phyloP scores from a whole-genome alignment of 177 flowering plant genomes.

The Tripterygium wilfordii region DNA sequence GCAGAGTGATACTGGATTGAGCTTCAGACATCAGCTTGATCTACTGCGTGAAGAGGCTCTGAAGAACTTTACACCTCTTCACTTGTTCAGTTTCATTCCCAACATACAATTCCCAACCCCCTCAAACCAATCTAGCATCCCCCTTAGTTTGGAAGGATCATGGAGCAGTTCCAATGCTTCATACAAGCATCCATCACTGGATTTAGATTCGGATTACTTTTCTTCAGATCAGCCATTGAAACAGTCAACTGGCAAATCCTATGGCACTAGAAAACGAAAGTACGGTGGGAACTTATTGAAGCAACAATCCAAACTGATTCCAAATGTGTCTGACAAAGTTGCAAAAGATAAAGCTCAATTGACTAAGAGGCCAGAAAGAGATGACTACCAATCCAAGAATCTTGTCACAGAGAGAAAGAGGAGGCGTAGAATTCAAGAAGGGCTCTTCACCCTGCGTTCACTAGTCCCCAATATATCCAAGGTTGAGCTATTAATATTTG shows the following conservation, averaged over 20 bases:
- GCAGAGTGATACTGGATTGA: conserved; percentile 4
- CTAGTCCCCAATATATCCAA: conserved; percentile 76
- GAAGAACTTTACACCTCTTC: conserved; percentile 7
- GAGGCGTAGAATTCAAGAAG: conserved; percentile 47
- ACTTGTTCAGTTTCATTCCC: background rate
- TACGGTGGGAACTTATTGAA: background rate
- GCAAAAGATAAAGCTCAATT: conserved; percentile 9
- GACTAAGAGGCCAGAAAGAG: conserved; percentile 11
- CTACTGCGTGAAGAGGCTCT: conserved; percentile 4
- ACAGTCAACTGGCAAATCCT: conserved; percentile 6
- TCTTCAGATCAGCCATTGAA: conserved; percentile 6
- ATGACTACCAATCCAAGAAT: conserved; percentile 38
- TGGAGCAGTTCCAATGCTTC: conserved; percentile 32
- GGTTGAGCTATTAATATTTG: conserved; percentile 21
- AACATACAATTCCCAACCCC: conserved; percentile 9
- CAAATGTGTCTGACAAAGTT: background rate
- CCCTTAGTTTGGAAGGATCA: conserved; percentile 31
- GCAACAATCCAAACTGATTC: background rate
- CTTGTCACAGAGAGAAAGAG: conserved; percentile 57
- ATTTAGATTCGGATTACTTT: conserved; percentile 8
- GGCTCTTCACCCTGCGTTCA: conserved; percentile 46
- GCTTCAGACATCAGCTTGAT: conserved; percentile 6
- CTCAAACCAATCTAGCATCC: conserved; percentile 6
- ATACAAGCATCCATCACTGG: conserved; percentile 14
- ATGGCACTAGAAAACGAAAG: background rate